phyloP scores from a whole-genome alignment of 345 rosid genomes.

The Anastatica hierochuntica region DNA sequence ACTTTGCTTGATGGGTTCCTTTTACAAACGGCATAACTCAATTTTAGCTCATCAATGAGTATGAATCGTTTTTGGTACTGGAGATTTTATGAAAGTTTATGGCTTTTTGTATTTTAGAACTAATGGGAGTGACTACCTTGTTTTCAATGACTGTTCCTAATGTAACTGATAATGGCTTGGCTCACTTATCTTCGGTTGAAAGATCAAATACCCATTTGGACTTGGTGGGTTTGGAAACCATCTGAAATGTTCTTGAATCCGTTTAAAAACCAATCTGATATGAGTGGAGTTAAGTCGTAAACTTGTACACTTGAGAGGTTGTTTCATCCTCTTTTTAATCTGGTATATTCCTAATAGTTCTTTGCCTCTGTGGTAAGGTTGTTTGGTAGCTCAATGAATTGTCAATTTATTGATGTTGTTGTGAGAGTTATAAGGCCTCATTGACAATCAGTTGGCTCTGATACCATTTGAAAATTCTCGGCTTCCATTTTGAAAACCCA shows the following conservation, averaged over 20 bases:
- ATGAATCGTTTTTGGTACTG: background rate
- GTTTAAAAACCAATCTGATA: background rate
- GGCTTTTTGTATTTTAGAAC: background rate
- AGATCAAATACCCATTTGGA: background rate
- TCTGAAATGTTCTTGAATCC: background rate
- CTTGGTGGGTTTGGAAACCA: background rate
- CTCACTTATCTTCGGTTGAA: too few relatives aligned
- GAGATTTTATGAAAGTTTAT: slow-evolving; percentile 6
- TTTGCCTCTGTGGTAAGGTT: background rate
- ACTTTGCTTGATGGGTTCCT: slow-evolving; percentile 6
- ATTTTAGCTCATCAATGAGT: background rate
- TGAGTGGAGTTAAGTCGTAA: background rate
- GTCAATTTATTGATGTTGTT: too few relatives aligned
- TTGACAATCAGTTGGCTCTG: background rate
- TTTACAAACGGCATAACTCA: background rate
- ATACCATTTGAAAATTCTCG: too few relatives aligned
- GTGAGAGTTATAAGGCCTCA: too few relatives aligned
- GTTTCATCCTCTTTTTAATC: background rate
- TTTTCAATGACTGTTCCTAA: background rate
- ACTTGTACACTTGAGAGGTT: background rate
- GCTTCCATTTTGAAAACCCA: too few relatives aligned
- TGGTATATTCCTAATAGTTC: background rate
- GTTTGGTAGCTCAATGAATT: background rate
- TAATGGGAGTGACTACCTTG: slow-evolving; percentile 7
- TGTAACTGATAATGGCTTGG: background rate